phyloP scores from a whole-genome alignment of 192 early-diverging fungal species.

The Umbelopsis vinacea region DNA sequence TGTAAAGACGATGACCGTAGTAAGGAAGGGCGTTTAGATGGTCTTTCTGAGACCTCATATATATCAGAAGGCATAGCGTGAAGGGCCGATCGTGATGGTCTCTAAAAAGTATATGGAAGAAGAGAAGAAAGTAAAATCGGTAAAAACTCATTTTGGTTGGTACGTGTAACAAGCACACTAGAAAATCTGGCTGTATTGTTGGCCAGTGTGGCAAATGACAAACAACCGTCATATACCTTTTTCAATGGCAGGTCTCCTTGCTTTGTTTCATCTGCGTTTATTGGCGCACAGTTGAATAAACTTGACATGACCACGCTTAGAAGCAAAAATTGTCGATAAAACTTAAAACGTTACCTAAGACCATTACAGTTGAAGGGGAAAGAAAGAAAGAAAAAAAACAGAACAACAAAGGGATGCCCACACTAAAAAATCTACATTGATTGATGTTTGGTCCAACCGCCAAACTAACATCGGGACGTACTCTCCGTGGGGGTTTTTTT shows the following conservation, averaged over 20 bases:
- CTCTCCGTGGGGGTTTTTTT: neutral
- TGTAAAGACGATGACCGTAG: neutral
- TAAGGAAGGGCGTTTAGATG: conserved; percentile 5
- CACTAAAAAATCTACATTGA: neutral
- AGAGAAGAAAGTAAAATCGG: too few relatives aligned
- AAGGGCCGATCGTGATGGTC: conserved; percentile 10
- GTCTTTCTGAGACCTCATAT: neutral
- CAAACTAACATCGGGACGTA: too few relatives aligned
- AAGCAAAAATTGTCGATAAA: neutral
- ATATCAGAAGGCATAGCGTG: neutral
- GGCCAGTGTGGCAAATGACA: neutral
- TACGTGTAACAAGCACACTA: neutral
- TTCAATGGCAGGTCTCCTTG: conserved; percentile 4
- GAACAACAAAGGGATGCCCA: neutral
- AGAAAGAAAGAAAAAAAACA: neutral
- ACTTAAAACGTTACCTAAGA: neutral
- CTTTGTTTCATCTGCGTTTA: neutral
- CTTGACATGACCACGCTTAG: neutral
- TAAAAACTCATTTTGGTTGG: too few relatives aligned
- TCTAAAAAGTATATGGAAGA: neutral
- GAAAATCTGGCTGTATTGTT: neutral
- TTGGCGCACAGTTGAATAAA: neutral
- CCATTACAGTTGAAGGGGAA: neutral
- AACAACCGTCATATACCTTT: neutral
- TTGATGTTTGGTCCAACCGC: too few relatives aligned